Evolutionary conservation across 1,139 yeast genomes (phyloP), one percentile per base, ranked within the genome.

Genomic region (Geotrichum carabidarum): DNA sequence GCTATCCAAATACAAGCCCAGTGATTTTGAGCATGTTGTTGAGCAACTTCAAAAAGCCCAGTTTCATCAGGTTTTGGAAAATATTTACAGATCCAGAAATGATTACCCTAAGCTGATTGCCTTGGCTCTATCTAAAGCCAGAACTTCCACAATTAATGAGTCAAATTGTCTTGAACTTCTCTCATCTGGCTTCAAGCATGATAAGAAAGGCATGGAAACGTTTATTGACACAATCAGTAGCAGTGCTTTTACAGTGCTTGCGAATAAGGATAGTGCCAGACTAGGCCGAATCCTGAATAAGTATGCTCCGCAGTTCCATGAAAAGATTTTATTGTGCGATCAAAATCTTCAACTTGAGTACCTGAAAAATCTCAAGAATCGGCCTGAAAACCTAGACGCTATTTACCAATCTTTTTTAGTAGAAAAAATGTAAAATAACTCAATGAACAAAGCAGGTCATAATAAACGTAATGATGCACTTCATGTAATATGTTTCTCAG

Each of bases 1-100:
- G 15, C 68, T 89, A 4, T 79, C 91, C 0, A 71, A 75, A 2
- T 83, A 82, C 65, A 80, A 77, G 48, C 87, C 89, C 0, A 71
- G 75, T 0, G 42, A 81, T 59, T 63, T 70, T 31, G 71, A 71
- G 0, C 69, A 69, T 34, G 69, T 86, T 45, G 68, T 83, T 8
- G 72, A 75, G n/a, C 71, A 77, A 55, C 70, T 87, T 37, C 74
- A 75, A 50, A 75, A 78, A 35, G 83, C 80, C 1, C 72, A 76
- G 27, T 86, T 79, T 65, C 77, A 74, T 60, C 71, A 77, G 48
- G 93, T 84, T 0, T 71, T 90, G 31, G 77, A 83, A 56, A 72
- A 75, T 46, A 65, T 85, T 2, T 87, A 82, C 66, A 71, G 78
- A 44, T 70, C 78, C 0, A 81, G 83, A 56, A 77, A 78, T 7